These are phyloP conservation scores for Ophiostoma populinum DNA, from an alignment of 2,329 filamentous ascomycete species.

Conservation along the genomic window DNA sequence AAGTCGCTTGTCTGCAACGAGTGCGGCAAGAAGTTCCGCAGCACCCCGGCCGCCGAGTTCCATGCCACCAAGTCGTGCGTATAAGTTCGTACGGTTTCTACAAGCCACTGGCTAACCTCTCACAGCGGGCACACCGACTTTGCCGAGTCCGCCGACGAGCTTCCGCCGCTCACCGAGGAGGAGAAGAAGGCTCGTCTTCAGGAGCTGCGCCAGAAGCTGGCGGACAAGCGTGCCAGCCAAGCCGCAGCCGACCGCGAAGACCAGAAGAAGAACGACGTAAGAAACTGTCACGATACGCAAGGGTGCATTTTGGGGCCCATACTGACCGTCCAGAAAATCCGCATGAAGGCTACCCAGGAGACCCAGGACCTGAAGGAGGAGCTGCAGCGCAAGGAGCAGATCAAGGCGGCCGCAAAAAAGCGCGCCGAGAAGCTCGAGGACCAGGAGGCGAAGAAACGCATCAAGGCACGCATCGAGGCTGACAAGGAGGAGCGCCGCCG, in stretches of 20 bases:
- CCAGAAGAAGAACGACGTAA: slow-evolving; percentile 67
- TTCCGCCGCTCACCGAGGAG: slow-evolving; percentile 78
- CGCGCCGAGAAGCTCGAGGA: slow-evolving; percentile 77
- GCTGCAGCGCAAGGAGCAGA: slow-evolving; percentile 68
- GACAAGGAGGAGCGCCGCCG: slow-evolving; percentile 80
- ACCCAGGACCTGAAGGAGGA: slow-evolving; percentile 81
- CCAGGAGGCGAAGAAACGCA: slow-evolving; percentile 67
- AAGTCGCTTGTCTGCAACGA: slow-evolving; percentile 85
- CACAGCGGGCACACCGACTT: slow-evolving; percentile 71
- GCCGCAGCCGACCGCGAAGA: slow-evolving; percentile 62
- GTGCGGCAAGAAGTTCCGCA: slow-evolving; percentile 81
- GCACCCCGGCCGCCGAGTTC: slow-evolving; percentile 65
- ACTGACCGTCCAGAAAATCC: slow-evolving; percentile 36
- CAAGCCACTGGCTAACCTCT: neutral
- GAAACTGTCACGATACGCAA: neutral
- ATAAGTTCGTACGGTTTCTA: neutral
- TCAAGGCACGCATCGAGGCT: slow-evolving; percentile 84
- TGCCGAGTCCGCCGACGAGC: slow-evolving; percentile 79
- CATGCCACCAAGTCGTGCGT: slow-evolving; percentile 72
- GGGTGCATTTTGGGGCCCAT: neutral
- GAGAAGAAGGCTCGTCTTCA: slow-evolving; percentile 70
- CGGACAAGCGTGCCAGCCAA: slow-evolving; percentile 53
- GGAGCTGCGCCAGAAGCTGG: slow-evolving; percentile 55
- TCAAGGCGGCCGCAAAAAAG: slow-evolving; percentile 81
- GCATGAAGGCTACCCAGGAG: slow-evolving; percentile 79